Base-by-base conservation (phyloP, 306 rosid genomes). In the Hippophae rhamnoides region DNA sequence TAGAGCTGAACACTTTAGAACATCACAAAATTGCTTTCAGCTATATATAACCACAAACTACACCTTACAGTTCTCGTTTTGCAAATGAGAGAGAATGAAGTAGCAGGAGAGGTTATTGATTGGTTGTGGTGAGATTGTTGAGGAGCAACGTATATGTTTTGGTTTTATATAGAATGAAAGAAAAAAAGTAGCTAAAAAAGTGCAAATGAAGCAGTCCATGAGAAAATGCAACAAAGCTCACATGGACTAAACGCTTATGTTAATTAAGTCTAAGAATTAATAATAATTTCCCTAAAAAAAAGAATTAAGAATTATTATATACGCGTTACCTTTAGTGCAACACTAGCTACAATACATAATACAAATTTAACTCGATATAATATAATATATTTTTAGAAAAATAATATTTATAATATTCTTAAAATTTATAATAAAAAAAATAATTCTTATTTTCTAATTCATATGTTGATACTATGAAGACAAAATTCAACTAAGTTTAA, bases 201-300 rank as follows among this genome's bases (percentile, higher is more conserved):
- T 68, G 71, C 23, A 70, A 56, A 45, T 62, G 74, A 64, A 68
- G 71, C 71, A 69, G 44, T 9, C 67, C 82, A 73, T 72, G 88
- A 77, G 79, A 80, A 85, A 74, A 57, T 71, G 82, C 85, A 74
- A 31, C 72, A 72, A 63, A 53, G 79, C 81, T 88, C 96, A 88
- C 99, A 88, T 88, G 96, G 87, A 61, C 51, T n/a, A 52, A 70
- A 72, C 78, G 60, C 68, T 57, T 60, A 47, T 26, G 60, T 13
- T 58, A 64, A 55, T 51, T 46, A 8, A 55, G 43, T 41, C 8
- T n/a, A 46, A 59, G 27, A 63, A 23, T 49, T 43, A 41, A 69
- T 61, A 13, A 8, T 7, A 1, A 51, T 18, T 49, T 47, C 14
- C 50, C 5, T 42, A 55, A 31, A 31, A 31, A 27, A 4, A 7